Conservation (phyloP, 371 early-diverging fungal genomes). For the Smittium mucronatum region DNA sequence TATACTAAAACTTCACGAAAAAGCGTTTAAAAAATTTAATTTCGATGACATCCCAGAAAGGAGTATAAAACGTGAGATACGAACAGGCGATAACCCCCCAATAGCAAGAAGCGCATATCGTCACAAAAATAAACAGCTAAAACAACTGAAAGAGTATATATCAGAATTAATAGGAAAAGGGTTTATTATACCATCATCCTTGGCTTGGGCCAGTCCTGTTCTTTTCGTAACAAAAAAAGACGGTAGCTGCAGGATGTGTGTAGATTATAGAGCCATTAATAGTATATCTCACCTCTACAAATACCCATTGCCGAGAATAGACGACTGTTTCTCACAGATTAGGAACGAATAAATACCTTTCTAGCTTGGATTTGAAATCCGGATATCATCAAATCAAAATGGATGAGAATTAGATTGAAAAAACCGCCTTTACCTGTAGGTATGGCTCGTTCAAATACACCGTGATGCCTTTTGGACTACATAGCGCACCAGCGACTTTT, state of each 20-base stretch:
- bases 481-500: constrained; percentile 35
- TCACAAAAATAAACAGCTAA: background rate
- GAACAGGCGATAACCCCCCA: background rate
- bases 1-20: background rate
- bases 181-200: constrained; percentile 15
- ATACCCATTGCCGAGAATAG: constrained; percentile 27
- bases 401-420: constrained; percentile 16
- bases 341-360: constrained; percentile 13
- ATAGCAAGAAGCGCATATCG: background rate
- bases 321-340: constrained; percentile 33
- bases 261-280: constrained; percentile 30
- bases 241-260: constrained; percentile 23
- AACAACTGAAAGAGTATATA: constrained; percentile 16
- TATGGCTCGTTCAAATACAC: constrained; percentile 33
- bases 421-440: constrained; percentile 38
- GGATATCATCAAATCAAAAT: constrained; percentile 35
- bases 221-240: constrained; percentile 36
- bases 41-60: background rate
- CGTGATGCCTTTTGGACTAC: constrained; percentile 40
- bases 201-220: constrained; percentile 22
- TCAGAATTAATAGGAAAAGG: constrained; percentile 10
- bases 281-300: constrained; percentile 19
- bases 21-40: background rate
- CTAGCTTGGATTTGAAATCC: constrained; percentile 18
- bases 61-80: background rate